phyloP scores from a whole-genome alignment of 2,329 filamentous ascomycete genomes.

The Aspergillus clavatus region DNA sequence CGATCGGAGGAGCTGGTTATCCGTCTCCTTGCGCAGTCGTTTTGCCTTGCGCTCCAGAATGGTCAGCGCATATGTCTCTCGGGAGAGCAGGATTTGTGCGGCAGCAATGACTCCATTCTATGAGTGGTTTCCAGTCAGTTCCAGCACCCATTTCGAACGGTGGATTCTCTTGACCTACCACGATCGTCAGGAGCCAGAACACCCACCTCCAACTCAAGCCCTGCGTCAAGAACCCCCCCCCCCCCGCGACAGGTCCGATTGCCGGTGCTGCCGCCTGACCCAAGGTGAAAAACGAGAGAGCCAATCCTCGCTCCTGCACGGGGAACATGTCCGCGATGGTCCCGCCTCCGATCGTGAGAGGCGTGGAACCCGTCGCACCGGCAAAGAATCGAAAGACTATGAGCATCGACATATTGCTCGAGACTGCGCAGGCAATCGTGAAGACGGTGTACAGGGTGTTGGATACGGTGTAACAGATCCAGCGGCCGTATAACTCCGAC shows the following conservation, averaged over 20 bases:
- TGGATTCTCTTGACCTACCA: slow-evolving; percentile 19
- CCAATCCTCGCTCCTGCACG: slow-evolving; percentile 52
- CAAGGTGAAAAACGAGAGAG: slow-evolving; percentile 47
- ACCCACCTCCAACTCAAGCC: slow-evolving; percentile 36
- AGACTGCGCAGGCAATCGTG: slow-evolving; percentile 59
- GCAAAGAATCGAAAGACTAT: slow-evolving; percentile 58
- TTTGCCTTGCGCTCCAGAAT: slow-evolving; percentile 26
- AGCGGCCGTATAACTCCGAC: slow-evolving; percentile 60
- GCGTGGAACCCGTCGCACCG: slow-evolving; percentile 59
- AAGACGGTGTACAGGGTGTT: slow-evolving; percentile 56
- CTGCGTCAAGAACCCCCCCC: slow-evolving; percentile 32
- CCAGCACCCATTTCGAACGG: no score
- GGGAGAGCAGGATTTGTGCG: slow-evolving; percentile 23
- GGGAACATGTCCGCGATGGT: slow-evolving; percentile 61
- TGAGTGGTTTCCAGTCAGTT: no score
- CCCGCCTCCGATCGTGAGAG: slow-evolving; percentile 61
- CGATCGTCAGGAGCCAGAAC: slow-evolving; percentile 38
- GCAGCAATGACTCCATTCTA: slow-evolving; percentile 19
- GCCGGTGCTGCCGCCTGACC: no score
- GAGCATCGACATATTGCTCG: slow-evolving; percentile 49
- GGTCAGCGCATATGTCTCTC: slow-evolving; percentile 30
- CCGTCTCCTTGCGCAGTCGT: slow-evolving; percentile 24
- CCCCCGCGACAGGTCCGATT: slow-evolving; percentile 36
- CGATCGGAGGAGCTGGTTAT: slow-evolving; percentile 18
- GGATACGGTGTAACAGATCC: slow-evolving; percentile 50